Percentiles rank a stretch among this genome's conserved stretches.
phyloP scores from a whole-genome alignment of 192 early-diverging fungal species.

The Phlyctochytrium planicorne region DNA sequence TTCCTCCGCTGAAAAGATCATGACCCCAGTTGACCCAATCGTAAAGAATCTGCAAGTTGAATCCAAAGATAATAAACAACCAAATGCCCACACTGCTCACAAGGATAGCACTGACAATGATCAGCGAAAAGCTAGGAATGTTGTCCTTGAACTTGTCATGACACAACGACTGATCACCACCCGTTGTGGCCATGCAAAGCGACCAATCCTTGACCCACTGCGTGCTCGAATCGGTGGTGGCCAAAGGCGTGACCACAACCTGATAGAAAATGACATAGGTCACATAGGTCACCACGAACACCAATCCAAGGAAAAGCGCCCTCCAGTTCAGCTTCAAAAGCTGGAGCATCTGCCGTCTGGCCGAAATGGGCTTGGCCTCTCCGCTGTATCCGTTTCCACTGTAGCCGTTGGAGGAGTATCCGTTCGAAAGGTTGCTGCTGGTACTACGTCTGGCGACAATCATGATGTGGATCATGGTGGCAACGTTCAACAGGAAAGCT shows the following conservation, averaged over 20 bases:
- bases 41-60: constrained; percentile 10
- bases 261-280: constrained; percentile 19
- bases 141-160: neutral
- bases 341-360: constrained; percentile 19
- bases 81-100: constrained; percentile 17
- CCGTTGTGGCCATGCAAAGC: neutral
- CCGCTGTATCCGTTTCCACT: neutral
- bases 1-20: neutral
- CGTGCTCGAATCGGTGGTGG: neutral
- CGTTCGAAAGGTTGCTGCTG: neutral
- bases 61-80: constrained; percentile 30
- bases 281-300: constrained; percentile 21
- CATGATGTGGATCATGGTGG: constrained; percentile 27
- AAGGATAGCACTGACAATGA: constrained; percentile 9
- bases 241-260: neutral
- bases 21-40: constrained; percentile 2
- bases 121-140: constrained; percentile 15
- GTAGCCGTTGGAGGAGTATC: constrained; percentile 7
- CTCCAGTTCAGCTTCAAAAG: constrained; percentile 29
- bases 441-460: constrained; percentile 2
- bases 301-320: constrained; percentile 21
- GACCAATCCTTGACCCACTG: neutral
- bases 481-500: constrained; percentile 16
- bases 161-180: constrained; percentile 10
- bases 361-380: neutral